Conservation (phyloP, 2,329 filamentous ascomycete species). For the Botryotinia convoluta region DNA sequence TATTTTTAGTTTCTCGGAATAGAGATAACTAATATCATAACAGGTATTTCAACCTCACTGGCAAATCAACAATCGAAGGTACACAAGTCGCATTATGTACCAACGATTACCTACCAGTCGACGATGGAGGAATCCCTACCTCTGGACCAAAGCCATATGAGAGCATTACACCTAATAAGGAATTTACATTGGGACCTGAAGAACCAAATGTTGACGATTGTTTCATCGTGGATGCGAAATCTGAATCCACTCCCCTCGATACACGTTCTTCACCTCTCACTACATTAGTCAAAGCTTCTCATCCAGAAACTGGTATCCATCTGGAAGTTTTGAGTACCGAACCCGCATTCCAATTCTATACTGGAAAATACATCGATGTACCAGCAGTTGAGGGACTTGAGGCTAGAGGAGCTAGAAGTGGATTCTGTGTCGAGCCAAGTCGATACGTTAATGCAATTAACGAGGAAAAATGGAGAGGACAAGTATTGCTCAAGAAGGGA, state of each 20-base stretch:
- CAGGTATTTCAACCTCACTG: constrained; percentile 63
- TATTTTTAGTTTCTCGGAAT: neutral
- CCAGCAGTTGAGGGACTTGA: constrained; percentile 61
- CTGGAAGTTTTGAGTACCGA: constrained; percentile 89
- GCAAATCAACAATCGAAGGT: constrained; percentile 56
- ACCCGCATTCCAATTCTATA: constrained; percentile 97
- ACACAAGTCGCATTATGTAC: constrained; percentile 59
- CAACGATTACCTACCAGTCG: constrained; percentile 68
- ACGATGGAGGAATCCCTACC: constrained; percentile 71
- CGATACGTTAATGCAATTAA: constrained; percentile 89
- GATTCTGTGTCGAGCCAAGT: constrained; percentile 90
- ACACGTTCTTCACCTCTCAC: constrained; percentile 57
- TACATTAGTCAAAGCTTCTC: constrained; percentile 68
- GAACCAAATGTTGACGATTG: constrained; percentile 83
- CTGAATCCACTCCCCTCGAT: constrained; percentile 47
- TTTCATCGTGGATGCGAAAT: constrained; percentile 62
- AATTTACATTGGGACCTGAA: constrained; percentile 67
- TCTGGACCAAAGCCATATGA: constrained; percentile 59
- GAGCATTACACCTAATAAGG: constrained; percentile 60
- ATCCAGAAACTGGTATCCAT: constrained; percentile 72
- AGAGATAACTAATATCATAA: neutral
- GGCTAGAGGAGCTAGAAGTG: constrained; percentile 65
- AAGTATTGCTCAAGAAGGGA: constrained; percentile 80
- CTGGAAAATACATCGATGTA: constrained; percentile 79
- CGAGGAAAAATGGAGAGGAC: constrained; percentile 72